phyloP scores from a whole-genome alignment of 306 rosid species.

The Medicago truncatula region MtrunA17r5.0-ANR NC_053042.1:4459501-4460000 shows the following conservation, averaged over 20 bases:
- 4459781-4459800: not conserved
- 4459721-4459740: not conserved
- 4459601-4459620: not conserved
- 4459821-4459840: not conserved
- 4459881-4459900: conserved; percentile 9
- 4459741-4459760: not conserved
- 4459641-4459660: not conserved
- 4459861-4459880: not conserved
- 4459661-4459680: not conserved
- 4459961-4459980: conserved; percentile 62
- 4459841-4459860: conserved; percentile 11
- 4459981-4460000: conserved; percentile 45
- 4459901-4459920: conserved; percentile 58
- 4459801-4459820: not conserved
- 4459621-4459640: conserved; percentile 6
- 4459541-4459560: too few relatives aligned
- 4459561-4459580: too few relatives aligned
- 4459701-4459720: not conserved
- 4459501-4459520: too few relatives aligned
- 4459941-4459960: conserved; percentile 77
- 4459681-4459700: not conserved
- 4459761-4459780: not conserved
- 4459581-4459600: not conserved
- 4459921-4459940: conserved; percentile 57
- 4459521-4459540: too few relatives aligned